Base-by-base conservation (phyloP, 768 basidiomycete genomes). In the Boletus tomentosulus region DNA sequence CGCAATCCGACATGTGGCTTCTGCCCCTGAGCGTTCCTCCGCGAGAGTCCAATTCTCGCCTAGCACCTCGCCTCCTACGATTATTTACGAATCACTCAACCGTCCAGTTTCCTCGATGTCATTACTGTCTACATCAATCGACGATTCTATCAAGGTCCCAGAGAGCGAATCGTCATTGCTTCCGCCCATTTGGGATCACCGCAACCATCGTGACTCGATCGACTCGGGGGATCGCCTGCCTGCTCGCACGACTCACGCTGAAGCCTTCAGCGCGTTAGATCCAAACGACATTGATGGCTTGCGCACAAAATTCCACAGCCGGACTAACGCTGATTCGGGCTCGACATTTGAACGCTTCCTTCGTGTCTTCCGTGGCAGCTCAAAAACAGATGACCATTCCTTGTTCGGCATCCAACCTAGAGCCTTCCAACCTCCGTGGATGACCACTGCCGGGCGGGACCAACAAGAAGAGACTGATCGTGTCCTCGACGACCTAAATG, bases 381-480 rank as follows among this genome's bases (percentile, higher is more conserved):
- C 66, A 19, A 66, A 58, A 45, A 39, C 37, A 5, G 68, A 71
- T 6, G 68, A 59, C 9, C 61, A 57, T 35, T 61, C 65, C 25
- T 38, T 65, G 0, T 60, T 63, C 46, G 41, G 57, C 11, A 61
- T 60, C 13, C 60, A 71, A n/a, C 63, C 72, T 16, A 66, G 64
- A 44, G 57, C 74, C 6, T 77, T 69, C 56, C 68, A 66, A 9
- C 79, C 79, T 15, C 79, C 79, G 7, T 92, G 89, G 90, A 69
- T 90, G 49, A 77, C 76, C 35, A 76, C 87, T 53, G 79, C 82
- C 8, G 78, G 83, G 3, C 79, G 87, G 42, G 76, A 77, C 43
- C 79, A 81, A 65, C 81, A 83, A 53, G 89, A 91, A 64, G 81
- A 84, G 55, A 79, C 83, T 12, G 81, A 84, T 61, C 79, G 82